A percentile compares a stretch with the other conserved stretches of the same genome.
phyloP scores from a whole-genome alignment of 1,139 yeast species.

The Saccharomyces hybrid region DNA sequence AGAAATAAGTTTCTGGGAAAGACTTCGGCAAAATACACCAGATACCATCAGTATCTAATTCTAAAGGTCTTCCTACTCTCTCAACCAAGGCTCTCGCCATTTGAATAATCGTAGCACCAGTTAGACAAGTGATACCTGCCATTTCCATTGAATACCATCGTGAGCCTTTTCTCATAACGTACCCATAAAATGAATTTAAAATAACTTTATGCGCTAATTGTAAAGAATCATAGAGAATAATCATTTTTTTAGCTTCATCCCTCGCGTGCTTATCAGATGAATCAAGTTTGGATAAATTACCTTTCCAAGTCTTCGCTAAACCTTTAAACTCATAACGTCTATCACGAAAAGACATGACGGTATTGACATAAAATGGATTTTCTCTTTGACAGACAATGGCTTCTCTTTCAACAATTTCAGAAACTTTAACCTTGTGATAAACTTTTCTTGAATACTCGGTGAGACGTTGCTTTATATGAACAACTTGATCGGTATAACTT shows the following conservation, averaged over 20 bases:
- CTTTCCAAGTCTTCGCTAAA: slow-evolving; percentile 89
- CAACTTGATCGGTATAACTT: slow-evolving; percentile 69
- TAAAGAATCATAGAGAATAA: slow-evolving; percentile 84
- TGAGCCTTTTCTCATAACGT: slow-evolving; percentile 97
- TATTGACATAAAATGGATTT: slow-evolving; percentile 91
- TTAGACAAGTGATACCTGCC: slow-evolving; percentile 98
- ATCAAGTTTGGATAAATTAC: slow-evolving; percentile 54
- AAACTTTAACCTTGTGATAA: slow-evolving; percentile 70
- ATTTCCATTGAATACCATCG: slow-evolving; percentile 99
- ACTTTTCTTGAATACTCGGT: slow-evolving; percentile 80
- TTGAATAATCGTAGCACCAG: slow-evolving; percentile 96
- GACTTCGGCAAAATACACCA: slow-evolving; percentile 96
- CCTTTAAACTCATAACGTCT: slow-evolving; percentile 95
- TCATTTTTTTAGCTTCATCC: slow-evolving; percentile 91
- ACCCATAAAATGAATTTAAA: slow-evolving; percentile 93
- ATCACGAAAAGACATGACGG: slow-evolving; percentile 91
- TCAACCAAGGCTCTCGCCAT: slow-evolving; percentile 94
- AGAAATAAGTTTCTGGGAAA: slow-evolving; percentile 81
- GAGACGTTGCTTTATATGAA: slow-evolving; percentile 67
- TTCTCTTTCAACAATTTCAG: slow-evolving; percentile 81
- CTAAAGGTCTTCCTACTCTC: slow-evolving; percentile 88
- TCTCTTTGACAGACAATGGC: slow-evolving; percentile 96
- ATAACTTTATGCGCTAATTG: slow-evolving; percentile 97
- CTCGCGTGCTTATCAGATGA: slow-evolving; percentile 47
- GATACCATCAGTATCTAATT: slow-evolving; percentile 97